Evolutionary conservation across 2,329 filamentous ascomycete species (phyloP), one percentile per base, ranked within the genome.

Genomic region (Pseudomassariella vexata): DNA sequence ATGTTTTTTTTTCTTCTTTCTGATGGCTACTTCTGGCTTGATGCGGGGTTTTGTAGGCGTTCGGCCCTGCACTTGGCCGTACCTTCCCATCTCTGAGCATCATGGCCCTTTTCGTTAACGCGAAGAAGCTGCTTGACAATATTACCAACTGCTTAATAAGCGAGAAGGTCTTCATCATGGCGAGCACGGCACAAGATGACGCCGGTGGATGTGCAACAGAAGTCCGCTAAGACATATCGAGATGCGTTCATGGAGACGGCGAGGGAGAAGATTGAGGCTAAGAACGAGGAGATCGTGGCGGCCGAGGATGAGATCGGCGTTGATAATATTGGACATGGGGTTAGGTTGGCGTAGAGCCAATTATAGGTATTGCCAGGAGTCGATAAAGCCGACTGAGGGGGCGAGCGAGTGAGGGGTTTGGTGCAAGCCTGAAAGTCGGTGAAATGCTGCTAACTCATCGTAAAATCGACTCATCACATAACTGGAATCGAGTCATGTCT

Each of bases 1-100:
- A n/a, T n/a, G n/a, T n/a, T n/a, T n/a, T n/a, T n/a, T n/a, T n/a
- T n/a, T n/a, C n/a, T n/a, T n/a, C n/a, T n/a, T n/a, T n/a, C n/a
- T n/a, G n/a, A n/a, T n/a, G n/a, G n/a, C n/a, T n/a, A n/a, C n/a
- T n/a, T n/a, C n/a, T n/a, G n/a, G n/a, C n/a, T n/a, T n/a, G n/a
- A n/a, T n/a, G n/a, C n/a, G n/a, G n/a, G n/a, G n/a, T n/a, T n/a
- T n/a, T n/a, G n/a, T n/a, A n/a, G n/a, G n/a, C n/a, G n/a, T n/a
- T n/a, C n/a, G n/a, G n/a, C n/a, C n/a, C n/a, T n/a, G n/a, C n/a
- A n/a, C n/a, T n/a, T n/a, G n/a, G n/a, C n/a, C n/a, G n/a, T n/a
- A n/a, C n/a, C n/a, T n/a, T n/a, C n/a, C n/a, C n/a, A n/a, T n/a
- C 68, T 0, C 35, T 68, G 21, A 64, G 65, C 31, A 68, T 72